Evolutionary conservation across 2,329 filamentous ascomycete genomes (phyloP).

Genomic region (Exophiala aquamarina): DNA sequence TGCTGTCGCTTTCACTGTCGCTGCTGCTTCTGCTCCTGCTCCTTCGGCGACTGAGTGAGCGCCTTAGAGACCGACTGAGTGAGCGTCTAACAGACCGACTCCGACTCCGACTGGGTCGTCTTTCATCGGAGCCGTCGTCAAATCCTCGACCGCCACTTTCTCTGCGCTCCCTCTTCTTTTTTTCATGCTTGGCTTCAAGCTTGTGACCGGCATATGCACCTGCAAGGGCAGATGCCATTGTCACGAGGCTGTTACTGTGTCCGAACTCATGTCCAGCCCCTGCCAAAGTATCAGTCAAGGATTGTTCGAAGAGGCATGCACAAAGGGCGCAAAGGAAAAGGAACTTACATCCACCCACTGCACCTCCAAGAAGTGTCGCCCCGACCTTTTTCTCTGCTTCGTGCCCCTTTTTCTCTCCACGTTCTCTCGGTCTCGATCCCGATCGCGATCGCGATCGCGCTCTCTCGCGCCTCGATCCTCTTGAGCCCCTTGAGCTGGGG

Average conservation of each 20-base stretch:
- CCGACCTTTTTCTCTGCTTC: constrained; percentile 38
- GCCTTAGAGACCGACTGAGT: neutral
- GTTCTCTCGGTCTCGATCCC: constrained; percentile 10
- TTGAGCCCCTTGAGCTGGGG: constrained; percentile 15
- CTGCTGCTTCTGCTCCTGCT: constrained; percentile 15
- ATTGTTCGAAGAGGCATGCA: too few species aligned
- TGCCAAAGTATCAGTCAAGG: neutral
- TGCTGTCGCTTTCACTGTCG: constrained; percentile 19
- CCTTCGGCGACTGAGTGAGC: constrained; percentile 14
- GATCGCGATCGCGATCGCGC: neutral
- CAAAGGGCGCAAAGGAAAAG: neutral
- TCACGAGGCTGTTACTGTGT: constrained; percentile 18
- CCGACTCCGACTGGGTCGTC: neutral
- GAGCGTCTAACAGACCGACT: constrained; percentile 13
- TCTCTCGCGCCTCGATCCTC: constrained; percentile 10
- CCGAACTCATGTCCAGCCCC: constrained; percentile 27
- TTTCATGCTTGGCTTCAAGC: constrained; percentile 25
- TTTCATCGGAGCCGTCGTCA: constrained; percentile 9
- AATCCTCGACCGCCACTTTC: constrained; percentile 12
- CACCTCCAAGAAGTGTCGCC: constrained; percentile 38
- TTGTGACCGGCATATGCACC: constrained; percentile 27
- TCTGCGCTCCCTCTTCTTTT: constrained; percentile 19
- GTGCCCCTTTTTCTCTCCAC: constrained; percentile 21
- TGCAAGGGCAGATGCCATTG: constrained; percentile 18
- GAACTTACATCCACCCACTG: constrained; percentile 34